Evolutionary conservation across 495 filamentous ascomycete species (phyloP).

Genomic region (Penicillium goetzii): DNA sequence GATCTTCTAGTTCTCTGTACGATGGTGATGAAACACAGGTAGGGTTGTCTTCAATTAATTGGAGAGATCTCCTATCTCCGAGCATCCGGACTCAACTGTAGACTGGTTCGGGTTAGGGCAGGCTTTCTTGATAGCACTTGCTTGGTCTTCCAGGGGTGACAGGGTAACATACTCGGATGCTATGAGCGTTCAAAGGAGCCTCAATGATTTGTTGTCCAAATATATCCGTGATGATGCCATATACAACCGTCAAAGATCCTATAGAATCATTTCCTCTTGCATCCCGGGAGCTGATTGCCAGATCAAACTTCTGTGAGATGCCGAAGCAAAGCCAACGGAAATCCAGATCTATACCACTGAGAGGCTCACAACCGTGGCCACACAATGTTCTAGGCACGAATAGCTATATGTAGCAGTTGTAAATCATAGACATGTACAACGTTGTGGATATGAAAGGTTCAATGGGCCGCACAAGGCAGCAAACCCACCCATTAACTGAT

Average conservation of each 20-base stretch:
- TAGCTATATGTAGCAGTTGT: not conserved
- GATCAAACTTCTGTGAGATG: not conserved
- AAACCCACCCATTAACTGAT: not conserved
- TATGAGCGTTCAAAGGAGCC: not conserved
- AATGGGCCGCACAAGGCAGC: not conserved
- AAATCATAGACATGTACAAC: not conserved
- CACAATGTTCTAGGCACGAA: not conserved
- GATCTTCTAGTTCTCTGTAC: not conserved
- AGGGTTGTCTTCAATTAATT: not conserved
- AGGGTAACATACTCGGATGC: slow-evolving; percentile 4
- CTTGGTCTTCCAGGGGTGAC: not conserved
- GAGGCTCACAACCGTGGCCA: not conserved
- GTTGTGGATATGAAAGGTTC: not conserved
- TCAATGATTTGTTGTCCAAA: not conserved
- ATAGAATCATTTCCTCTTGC: not conserved
- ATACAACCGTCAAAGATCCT: not conserved
- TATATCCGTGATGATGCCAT: not conserved
- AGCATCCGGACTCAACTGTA: not conserved
- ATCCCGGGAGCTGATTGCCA: not conserved
- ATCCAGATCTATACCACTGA: not conserved
- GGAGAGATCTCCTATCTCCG: not conserved
- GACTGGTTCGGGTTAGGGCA: not conserved
- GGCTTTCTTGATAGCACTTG: not conserved
- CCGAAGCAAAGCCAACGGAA: not conserved
- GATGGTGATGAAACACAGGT: not conserved